Base-by-base conservation (phyloP, 2,329 filamentous ascomycete species). In the Trichophaea hybrida region DNA sequence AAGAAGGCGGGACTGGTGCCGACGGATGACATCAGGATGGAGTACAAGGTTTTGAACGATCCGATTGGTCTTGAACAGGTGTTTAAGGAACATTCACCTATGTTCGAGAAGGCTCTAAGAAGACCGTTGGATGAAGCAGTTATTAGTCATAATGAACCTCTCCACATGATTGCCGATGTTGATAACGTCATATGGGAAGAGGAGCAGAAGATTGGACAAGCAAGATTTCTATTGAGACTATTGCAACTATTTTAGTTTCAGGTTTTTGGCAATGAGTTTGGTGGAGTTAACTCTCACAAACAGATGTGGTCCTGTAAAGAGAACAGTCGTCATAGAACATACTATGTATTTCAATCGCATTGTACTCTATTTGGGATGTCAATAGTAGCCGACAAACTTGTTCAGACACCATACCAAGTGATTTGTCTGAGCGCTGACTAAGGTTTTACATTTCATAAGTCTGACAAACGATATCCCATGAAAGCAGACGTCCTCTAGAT, bases 1-100 rank as follows among this genome's bases (percentile, higher is more conserved):
- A 98, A 98, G 80, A 93, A 93, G 76, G 90, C 90, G 6, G 88
- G 88, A 0, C 77, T 98, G 56, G 82, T 90, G 64, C 83, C 89
- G 1, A 97, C 91, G 0, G 93, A 98, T 70, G 93, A 97, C 70
- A 84, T 98, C 64, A 87, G 85, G 74, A 95, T 98, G 86, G 86
- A 94, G 72, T 97, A 95, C 74, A 78, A 78, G 60, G 82, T 97
- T 4, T 74, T 94, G 53, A 78, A 81, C 6, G 89, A 95, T 69
- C 86, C 87, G 0, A 78, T 90, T 61, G 88, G 87, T 4, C 72
- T 95, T 31, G 80, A 78, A 59, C 76, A 78, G 58, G 83, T 83
- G 2, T 88, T 94, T 69, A 76, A 80, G 65, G 79, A 79, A 40
- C 86, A 94, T 69, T 74, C 79, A 24, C 72, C 76, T 49, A 75